A percentile compares a stretch with the other conserved stretches of the same genome.
Evolutionary conservation across 1,284 basidiomycete genomes (phyloP).

Genomic region (Ceratobasidium sp.): DNA sequence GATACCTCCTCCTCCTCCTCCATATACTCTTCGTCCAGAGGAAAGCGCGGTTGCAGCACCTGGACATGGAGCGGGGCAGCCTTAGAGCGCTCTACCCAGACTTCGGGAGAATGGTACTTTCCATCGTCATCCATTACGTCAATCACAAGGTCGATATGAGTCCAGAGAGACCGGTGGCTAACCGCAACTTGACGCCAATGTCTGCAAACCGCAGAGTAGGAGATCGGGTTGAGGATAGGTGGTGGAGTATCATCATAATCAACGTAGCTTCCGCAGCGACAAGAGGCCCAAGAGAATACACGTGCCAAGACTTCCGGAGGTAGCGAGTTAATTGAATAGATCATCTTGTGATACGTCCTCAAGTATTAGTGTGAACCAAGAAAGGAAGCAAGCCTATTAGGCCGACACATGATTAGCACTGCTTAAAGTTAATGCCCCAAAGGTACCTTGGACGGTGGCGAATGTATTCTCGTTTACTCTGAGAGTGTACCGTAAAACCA

Average conservation of each 20-base stretch:
- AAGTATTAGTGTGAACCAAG: no score
- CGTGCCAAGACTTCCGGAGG: not conserved
- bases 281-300: not conserved
- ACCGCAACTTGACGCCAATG: not conserved
- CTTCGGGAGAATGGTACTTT: not conserved
- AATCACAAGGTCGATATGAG: slow-evolving; percentile 6
- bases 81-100: not conserved
- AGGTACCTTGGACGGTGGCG: no score
- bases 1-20: not conserved
- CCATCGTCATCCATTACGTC: not conserved
- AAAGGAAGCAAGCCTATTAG: not conserved
- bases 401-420: not conserved
- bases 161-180: not conserved
- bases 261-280: not conserved
- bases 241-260: not conserved
- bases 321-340: not conserved
- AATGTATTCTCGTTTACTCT: no score
- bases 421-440: no score
- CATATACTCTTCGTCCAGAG: not conserved
- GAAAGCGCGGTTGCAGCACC: not conserved
- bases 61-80: not conserved
- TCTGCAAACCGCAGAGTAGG: not conserved
- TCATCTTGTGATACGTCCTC: not conserved
- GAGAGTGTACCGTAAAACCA: no score
- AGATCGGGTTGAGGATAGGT: not conserved